Evolutionary conservation across 2,329 filamentous ascomycete species (phyloP).

Genomic region (Scedosporium aurantiacum): DNA sequence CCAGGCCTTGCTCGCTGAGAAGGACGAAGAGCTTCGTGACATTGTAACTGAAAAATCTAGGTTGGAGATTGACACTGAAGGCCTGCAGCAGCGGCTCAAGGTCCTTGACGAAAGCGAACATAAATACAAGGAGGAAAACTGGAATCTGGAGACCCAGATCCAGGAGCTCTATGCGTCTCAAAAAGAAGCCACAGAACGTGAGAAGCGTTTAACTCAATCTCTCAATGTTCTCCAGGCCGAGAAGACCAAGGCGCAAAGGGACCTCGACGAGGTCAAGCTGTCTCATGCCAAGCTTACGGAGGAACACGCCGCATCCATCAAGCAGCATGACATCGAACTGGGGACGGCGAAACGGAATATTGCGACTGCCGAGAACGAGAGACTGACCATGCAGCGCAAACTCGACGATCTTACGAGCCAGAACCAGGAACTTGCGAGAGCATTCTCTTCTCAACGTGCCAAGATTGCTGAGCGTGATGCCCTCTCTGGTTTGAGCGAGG

Average conservation of each 20-base stretch:
- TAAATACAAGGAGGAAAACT: constrained; percentile 96
- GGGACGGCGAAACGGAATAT: constrained; percentile 73
- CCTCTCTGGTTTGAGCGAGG: constrained; percentile 45
- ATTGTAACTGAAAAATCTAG: constrained; percentile 64
- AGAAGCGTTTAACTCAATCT: constrained; percentile 67
- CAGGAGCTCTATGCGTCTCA: constrained; percentile 68
- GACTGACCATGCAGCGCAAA: constrained; percentile 66
- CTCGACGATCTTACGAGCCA: constrained; percentile 80
- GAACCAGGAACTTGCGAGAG: constrained; percentile 82
- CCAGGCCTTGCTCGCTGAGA: constrained; percentile 73
- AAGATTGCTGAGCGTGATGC: constrained; percentile 55
- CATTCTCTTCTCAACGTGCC: constrained; percentile 63
- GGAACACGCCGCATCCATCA: constrained; percentile 64
- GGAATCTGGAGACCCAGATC: constrained; percentile 86
- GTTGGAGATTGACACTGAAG: constrained; percentile 73
- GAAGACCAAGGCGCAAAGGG: constrained; percentile 67
- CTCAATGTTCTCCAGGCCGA: constrained; percentile 61
- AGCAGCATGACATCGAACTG: constrained; percentile 81
- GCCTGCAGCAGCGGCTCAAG: constrained; percentile 68
- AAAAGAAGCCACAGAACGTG: constrained; percentile 68
- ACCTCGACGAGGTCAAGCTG: constrained; percentile 82
- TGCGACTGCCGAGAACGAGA: constrained; percentile 67
- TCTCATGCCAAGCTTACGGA: constrained; percentile 68
- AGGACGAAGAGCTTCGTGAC: constrained; percentile 74
- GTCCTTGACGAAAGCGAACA: constrained; percentile 87